Base-by-base conservation (phyloP, 257 asterid genomes). In the Forsythia viridissima region DNA sequence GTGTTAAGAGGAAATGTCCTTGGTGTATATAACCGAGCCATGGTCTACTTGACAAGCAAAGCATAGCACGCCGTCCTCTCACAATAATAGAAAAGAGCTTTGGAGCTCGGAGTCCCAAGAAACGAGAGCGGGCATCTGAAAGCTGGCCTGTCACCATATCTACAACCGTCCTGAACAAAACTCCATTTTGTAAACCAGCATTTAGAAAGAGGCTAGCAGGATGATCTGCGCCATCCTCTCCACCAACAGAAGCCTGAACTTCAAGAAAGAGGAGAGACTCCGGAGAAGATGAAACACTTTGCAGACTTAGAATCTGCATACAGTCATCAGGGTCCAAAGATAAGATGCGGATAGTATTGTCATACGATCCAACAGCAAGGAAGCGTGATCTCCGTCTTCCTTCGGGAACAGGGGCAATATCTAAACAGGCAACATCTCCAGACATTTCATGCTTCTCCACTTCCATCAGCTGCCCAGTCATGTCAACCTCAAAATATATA, bases 11-110 rank as follows among this genome's bases (percentile, higher is more conserved):
- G 85, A 96, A 96, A 81, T 93, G 99, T 10, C 99, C 98, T 80
- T 92, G 97, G 88, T 96, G 99, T 80, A 96, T 96, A 80, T 96
- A 96, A 74, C 99, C 99, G 10, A 96, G 97, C 98, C 99, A 96
- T 42, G 99, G 98, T 83, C 98, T 91, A 87, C 97, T 93, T 37
- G 98, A 96, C 87, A 96, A 87, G 92, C 98, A 94, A 83, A 96
- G 97, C 97, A 94, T 96, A 20, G 99, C 98, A 74, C 86, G 89
- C 8, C 93, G 90, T 69, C 98, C 98, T 88, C 98, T 91, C 75
- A 96, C 97, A 43, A 41, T 71, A 79, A 96, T 86, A 63, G 99
- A 91, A 76, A 96, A 96, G 76, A 96, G 97, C 82, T 89, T 96
- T 36, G 98, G 99, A 1, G 97, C 93, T 85, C 96, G 85, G 78